Percentiles rank a stretch among this genome's conserved stretches.
Evolutionary conservation across 768 basidiomycete genomes (phyloP).

Genomic region (Myochromella boudieri): DNA sequence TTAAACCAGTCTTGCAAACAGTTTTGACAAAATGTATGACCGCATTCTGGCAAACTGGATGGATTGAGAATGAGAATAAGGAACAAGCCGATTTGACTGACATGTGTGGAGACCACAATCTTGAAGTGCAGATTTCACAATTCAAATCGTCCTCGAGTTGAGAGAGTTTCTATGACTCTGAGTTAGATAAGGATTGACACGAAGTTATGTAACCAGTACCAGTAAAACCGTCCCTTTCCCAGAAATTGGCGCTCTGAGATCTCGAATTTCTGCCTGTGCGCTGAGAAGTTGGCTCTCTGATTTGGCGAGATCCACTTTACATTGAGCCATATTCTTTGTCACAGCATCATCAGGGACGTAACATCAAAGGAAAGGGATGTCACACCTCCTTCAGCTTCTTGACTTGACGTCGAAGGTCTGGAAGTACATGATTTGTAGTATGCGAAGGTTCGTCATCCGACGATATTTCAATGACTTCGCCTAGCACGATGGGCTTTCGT

Average conservation of each 20-base stretch:
- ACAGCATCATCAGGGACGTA: not conserved
- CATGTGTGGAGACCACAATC: conserved; percentile 70
- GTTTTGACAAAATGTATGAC: conserved; percentile 65
- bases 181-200: conserved; percentile 3
- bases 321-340: conserved; percentile 32
- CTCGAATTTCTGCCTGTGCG: conserved; percentile 25
- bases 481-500: conserved; percentile 14
- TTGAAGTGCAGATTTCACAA: conserved; percentile 65
- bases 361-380: conserved; percentile 4
- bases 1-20: conserved; percentile 61
- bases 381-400: conserved; percentile 44
- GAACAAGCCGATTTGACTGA: conserved; percentile 30
- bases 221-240: conserved; percentile 29
- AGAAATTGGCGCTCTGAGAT: conserved; percentile 23
- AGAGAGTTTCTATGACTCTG: conserved; percentile 32
- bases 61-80: not conserved
- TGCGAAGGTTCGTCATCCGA: conserved; percentile 48
- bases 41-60: conserved; percentile 60
- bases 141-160: conserved; percentile 52
- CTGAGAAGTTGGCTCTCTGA: conserved; percentile 18
- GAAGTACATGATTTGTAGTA: conserved; percentile 18
- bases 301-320: conserved; percentile 29
- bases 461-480: conserved; percentile 55
- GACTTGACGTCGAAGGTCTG: conserved; percentile 39
- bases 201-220: too few species aligned